These are phyloP conservation scores for Nannochloris sp. DNA, from an alignment of 139 green algal species.

Conservation along the genomic window DNA sequence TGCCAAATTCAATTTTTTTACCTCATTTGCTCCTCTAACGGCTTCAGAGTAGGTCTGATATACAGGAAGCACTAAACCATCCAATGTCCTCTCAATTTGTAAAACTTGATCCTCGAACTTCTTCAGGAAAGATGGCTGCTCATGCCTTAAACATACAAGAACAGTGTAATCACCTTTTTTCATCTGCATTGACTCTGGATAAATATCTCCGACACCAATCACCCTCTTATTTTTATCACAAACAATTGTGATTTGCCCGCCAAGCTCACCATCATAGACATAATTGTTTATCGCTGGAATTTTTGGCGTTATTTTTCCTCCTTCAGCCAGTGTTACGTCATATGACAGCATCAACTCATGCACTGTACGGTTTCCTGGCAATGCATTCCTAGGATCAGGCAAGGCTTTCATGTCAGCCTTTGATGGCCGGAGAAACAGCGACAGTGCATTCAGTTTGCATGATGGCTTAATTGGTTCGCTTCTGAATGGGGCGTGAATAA, in stretches of 20 bases:
- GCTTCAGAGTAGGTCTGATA: constrained; percentile 45
- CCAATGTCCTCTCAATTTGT: constrained; percentile 44
- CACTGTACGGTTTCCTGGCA: constrained; percentile 50
- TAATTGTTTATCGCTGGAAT: constrained; percentile 62
- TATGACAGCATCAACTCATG: constrained; percentile 76
- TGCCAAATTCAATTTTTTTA: constrained; percentile 28
- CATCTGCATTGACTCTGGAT: constrained; percentile 14
- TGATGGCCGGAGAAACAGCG: constrained; percentile 42
- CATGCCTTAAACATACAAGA: constrained; percentile 58
- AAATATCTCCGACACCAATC: constrained; percentile 40
- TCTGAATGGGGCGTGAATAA: constrained; percentile 36
- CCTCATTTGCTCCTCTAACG: constrained; percentile 20
- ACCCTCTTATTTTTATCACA: constrained; percentile 64
- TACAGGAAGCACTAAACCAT: constrained; percentile 46
- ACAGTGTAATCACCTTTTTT: constrained; percentile 32
- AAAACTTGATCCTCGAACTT: constrained; percentile 39
- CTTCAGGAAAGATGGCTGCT: constrained; percentile 62
- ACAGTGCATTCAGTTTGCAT: constrained; percentile 47
- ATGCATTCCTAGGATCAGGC: constrained; percentile 33
- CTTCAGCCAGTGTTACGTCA: constrained; percentile 63
- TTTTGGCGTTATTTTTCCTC: constrained; percentile 53
- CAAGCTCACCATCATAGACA: constrained; percentile 46
- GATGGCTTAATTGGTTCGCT: constrained; percentile 48
- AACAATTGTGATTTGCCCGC: constrained; percentile 61
- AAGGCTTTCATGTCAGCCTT: constrained; percentile 37